Percentiles rank a stretch among this genome's conserved stretches.
Evolutionary conservation across 352 stramenopile genomes (phyloP).

Genomic region (Phytopythium delawarense): DNA sequence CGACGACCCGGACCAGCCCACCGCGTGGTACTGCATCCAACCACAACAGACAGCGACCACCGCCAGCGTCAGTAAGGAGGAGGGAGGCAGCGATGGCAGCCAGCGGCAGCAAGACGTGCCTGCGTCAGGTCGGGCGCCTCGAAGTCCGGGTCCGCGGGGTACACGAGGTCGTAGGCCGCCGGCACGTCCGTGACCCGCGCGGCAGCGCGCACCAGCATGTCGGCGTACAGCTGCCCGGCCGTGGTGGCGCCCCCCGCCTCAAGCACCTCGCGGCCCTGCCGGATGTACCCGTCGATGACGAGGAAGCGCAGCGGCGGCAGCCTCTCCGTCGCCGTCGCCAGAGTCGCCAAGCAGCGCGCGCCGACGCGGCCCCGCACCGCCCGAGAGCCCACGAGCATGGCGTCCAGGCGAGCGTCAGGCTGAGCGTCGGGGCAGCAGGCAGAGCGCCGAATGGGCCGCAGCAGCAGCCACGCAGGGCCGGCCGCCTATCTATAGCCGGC

Average conservation of each 20-base stretch:
- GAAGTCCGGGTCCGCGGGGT: conserved; percentile 54
- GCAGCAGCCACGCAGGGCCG: neutral
- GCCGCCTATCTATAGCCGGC: conserved; percentile 5
- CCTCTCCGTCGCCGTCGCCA: too few species aligned
- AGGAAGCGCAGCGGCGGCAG: conserved; percentile 41
- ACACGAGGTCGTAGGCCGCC: conserved; percentile 54
- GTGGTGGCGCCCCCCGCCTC: conserved; percentile 57
- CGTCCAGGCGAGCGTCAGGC: neutral
- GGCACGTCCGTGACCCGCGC: conserved; percentile 26
- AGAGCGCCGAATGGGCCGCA: neutral
- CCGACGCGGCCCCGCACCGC: conserved; percentile 4
- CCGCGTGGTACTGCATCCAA: conserved; percentile 45
- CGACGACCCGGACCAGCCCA: conserved; percentile 77
- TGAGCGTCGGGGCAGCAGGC: too few species aligned
- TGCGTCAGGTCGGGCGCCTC: conserved; percentile 43
- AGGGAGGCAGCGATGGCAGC: neutral
- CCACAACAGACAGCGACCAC: neutral
- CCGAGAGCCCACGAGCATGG: neutral
- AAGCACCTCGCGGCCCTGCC: conserved; percentile 51
- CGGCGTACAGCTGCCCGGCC: conserved; percentile 62
- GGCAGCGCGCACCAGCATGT: conserved; percentile 60
- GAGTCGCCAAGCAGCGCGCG: conserved; percentile 12
- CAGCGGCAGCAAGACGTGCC: conserved; percentile 12
- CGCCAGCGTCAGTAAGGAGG: conserved; percentile 6
- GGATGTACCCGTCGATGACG: conserved; percentile 73